Base-by-base conservation (phyloP, 78 protist genomes). In the Dictyostelium firmibasis region DNA sequence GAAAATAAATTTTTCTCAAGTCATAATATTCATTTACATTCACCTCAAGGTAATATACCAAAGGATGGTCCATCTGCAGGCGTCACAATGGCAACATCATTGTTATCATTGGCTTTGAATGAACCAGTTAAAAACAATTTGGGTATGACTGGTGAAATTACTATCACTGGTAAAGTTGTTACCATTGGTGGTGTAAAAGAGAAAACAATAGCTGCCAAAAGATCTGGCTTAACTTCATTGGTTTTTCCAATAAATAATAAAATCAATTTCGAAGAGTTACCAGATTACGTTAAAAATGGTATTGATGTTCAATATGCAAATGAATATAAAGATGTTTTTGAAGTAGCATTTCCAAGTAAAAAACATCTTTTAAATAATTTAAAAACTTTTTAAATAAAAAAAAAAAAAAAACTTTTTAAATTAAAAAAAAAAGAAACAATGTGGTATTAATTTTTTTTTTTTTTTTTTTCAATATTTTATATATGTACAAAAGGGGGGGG, bases 1-100 rank as follows among this genome's bases (percentile, higher is more conserved):
- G 18, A 75, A 3, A 93, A 85, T 27, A 62, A 13, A 38, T 97
- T 86, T n/a, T 92, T 93, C 47, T 75, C 83, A 31, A 64, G 14
- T 33, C 36, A 81, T 16, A 35, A 25, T 29, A 4, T 98, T 62
- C 99, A 98, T 95, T 25, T 98, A 84, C 99, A 98, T 94, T 60
- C 96, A 11, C 99, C 99, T 27, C 98, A 94, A 87, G 99, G 99
- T 16, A 98, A 97, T 6, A 85, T 38, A 20, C 92, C 97, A 2
- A 98, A 98, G 94, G 99, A 98, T 27, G 99, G 99, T 20, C 99
- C 99, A 60, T 93, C 98, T 0, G 99, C 99, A 1, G 99, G 99
- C 33, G 62, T 96, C 25, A 96, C 98, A 11, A 88, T 98, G 84
- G 97, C 75, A 27, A 96, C 97, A 2, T 97, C 99, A 29, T 64